phyloP scores from a whole-genome alignment of 1,284 basidiomycete genomes.

The Papiliotrema nemorosa region DNA sequence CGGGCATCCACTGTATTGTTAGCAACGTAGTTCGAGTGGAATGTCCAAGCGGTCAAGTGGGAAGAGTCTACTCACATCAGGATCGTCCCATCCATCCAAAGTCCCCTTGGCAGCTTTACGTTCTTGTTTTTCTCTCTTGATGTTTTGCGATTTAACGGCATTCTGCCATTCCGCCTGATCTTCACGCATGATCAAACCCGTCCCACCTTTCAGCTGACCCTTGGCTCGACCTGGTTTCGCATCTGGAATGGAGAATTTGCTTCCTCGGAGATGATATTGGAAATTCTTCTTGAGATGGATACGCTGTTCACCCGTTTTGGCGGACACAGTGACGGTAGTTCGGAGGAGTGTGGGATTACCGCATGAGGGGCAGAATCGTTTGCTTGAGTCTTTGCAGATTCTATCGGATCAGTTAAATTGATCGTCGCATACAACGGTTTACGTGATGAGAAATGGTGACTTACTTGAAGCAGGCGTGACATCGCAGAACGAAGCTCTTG shows the following conservation, averaged over 20 bases:
- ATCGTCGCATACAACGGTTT: not conserved
- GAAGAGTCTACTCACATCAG: slow-evolving; percentile 60
- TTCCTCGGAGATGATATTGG: slow-evolving; percentile 88
- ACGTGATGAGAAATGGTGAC: slow-evolving; percentile 45
- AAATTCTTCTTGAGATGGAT: slow-evolving; percentile 93
- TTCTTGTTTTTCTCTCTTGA: slow-evolving; percentile 72
- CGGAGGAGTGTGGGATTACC: slow-evolving; percentile 89
- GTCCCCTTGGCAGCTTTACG: slow-evolving; percentile 61
- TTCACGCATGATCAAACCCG: slow-evolving; percentile 75
- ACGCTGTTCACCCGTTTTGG: slow-evolving; percentile 59
- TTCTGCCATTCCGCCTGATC: slow-evolving; percentile 83
- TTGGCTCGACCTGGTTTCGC: slow-evolving; percentile 88
- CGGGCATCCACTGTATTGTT: slow-evolving; percentile 66
- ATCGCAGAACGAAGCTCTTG: slow-evolving; percentile 93
- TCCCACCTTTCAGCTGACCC: slow-evolving; percentile 66
- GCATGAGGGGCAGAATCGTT: slow-evolving; percentile 97
- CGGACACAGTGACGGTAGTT: slow-evolving; percentile 76
- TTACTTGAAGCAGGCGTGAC: slow-evolving; percentile 99
- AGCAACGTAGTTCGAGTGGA: too few species aligned
- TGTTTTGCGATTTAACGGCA: slow-evolving; percentile 70
- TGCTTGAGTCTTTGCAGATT: slow-evolving; percentile 90
- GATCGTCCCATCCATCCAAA: slow-evolving; percentile 83
- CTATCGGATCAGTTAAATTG: slow-evolving; percentile 51
- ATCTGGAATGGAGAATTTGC: slow-evolving; percentile 86
- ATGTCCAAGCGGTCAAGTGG: too few species aligned